A percentile compares a stretch with the other conserved stretches of the same genome.
Conservation (phyloP, 352 stramenopile species). For the Pythium phragmiticola region DNA sequence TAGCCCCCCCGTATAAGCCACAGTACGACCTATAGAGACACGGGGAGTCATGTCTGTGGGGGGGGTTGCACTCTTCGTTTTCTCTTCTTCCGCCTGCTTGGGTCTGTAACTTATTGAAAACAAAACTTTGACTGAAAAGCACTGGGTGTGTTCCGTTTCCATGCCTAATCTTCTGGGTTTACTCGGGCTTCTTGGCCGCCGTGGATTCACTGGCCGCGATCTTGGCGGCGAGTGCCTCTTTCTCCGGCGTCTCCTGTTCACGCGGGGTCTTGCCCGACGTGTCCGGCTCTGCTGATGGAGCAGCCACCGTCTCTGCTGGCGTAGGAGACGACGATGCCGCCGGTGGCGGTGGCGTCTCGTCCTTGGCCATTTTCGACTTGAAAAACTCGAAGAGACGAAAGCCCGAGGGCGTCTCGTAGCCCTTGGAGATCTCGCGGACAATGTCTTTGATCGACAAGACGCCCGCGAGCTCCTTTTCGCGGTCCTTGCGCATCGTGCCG, state of each 20-base stretch:
- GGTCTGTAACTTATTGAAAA: constrained; percentile 32
- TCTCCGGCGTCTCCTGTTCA: constrained; percentile 16
- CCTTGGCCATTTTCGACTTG: constrained; percentile 74
- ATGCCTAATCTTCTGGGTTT: not conserved
- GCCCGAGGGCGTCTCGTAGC: constrained; percentile 62
- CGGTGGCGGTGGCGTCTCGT: constrained; percentile 29
- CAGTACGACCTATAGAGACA: not conserved
- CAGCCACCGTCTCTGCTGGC: not conserved
- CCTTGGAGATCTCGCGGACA: constrained; percentile 82
- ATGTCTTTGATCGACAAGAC: constrained; percentile 87
- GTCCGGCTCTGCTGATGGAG: not conserved
- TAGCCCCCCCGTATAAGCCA: not conserved
- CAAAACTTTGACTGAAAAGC: constrained; percentile 1
- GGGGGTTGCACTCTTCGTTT: not conserved
- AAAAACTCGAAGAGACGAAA: constrained; percentile 87
- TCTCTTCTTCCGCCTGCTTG: not conserved
- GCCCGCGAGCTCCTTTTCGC: constrained; percentile 78
- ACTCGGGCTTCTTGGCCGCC: constrained; percentile 19
- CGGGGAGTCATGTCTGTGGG: not conserved
- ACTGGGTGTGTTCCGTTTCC: not conserved
- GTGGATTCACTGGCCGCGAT: constrained; percentile 1
- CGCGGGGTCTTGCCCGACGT: constrained; percentile 17
- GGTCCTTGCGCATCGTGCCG: constrained; percentile 66
- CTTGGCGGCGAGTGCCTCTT: constrained; percentile 15
- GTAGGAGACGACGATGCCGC: constrained; percentile 4